phyloP scores from a whole-genome alignment of 1,139 yeast species.

The Suhomyces atakaporum region DNA sequence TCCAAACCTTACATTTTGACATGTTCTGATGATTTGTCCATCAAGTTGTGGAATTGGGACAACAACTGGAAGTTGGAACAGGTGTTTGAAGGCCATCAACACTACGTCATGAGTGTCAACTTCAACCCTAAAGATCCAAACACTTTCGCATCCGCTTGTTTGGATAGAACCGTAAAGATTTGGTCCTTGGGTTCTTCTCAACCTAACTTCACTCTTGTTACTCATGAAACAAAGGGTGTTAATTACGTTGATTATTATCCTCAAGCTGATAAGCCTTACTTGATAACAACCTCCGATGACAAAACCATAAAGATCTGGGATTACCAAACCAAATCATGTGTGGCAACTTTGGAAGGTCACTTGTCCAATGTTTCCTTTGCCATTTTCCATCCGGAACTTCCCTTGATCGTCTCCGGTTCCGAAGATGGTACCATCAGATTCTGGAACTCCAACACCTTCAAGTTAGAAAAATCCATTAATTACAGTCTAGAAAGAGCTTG shows the following conservation, averaged over 20 bases:
- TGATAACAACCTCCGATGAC: conserved; percentile 92
- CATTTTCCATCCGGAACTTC: conserved; percentile 93
- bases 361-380: conserved; percentile 94
- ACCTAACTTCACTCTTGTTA: conserved; percentile 88
- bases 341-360: conserved; percentile 93
- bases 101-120: conserved; percentile 91
- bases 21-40: conserved; percentile 87
- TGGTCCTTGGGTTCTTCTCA: conserved; percentile 92
- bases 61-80: conserved; percentile 87
- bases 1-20: conserved; percentile 86
- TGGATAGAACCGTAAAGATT: conserved; percentile 93
- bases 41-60: conserved; percentile 98
- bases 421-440: conserved; percentile 80
- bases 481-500: conserved; percentile 94
- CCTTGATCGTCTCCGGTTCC: conserved; percentile 80
- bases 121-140: conserved; percentile 97
- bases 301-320: conserved; percentile 92
- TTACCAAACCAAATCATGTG: conserved; percentile 94
- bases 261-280: conserved; percentile 92
- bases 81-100: conserved; percentile 93
- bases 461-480: conserved; percentile 85
- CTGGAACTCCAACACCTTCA: conserved; percentile 80
- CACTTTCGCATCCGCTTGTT: conserved; percentile 95
- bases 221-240: conserved; percentile 92
- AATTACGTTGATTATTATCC: conserved; percentile 97